A percentile compares a stretch with the other conserved stretches of the same genome.
These are phyloP conservation scores for Cydonia oblonga DNA, from an alignment of 331 rosid genomes.

Conservation along the genomic window DNA sequence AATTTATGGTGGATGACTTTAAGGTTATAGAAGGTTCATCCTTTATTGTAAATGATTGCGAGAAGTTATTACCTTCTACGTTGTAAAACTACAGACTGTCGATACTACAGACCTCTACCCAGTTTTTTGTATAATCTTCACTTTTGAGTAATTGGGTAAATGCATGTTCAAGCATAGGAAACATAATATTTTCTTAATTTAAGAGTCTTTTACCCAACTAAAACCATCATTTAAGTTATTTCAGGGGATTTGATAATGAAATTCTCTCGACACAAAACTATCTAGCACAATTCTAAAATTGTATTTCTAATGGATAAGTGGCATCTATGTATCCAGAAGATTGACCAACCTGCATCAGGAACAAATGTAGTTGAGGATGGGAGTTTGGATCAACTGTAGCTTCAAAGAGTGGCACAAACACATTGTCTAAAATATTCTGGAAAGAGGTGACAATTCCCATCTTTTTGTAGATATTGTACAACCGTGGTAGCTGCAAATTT, in stretches of 20 bases:
- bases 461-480: conserved; percentile 62
- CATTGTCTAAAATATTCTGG: conserved; percentile 73
- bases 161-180: background rate
- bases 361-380: conserved; percentile 75
- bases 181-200: background rate
- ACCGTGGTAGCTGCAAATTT: conserved; percentile 57
- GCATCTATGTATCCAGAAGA: background rate
- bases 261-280: background rate
- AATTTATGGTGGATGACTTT: background rate
- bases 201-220: background rate
- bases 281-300: background rate
- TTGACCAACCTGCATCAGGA: conserved; percentile 30
- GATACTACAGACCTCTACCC: background rate
- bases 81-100: background rate
- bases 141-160: background rate
- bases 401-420: conserved; percentile 78
- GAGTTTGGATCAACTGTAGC: conserved; percentile 75
- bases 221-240: background rate
- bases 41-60: background rate
- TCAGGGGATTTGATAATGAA: background rate
- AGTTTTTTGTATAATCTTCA: background rate
- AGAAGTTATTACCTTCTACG: background rate
- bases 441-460: conserved; percentile 81
- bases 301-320: background rate
- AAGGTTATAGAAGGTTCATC: background rate